Percentiles rank a stretch among this genome's conserved stretches.
These are phyloP conservation scores for Trichoderma atroviride DNA, from an alignment of 2,329 filamentous ascomycete genomes.

Conservation along the genomic window DNA sequence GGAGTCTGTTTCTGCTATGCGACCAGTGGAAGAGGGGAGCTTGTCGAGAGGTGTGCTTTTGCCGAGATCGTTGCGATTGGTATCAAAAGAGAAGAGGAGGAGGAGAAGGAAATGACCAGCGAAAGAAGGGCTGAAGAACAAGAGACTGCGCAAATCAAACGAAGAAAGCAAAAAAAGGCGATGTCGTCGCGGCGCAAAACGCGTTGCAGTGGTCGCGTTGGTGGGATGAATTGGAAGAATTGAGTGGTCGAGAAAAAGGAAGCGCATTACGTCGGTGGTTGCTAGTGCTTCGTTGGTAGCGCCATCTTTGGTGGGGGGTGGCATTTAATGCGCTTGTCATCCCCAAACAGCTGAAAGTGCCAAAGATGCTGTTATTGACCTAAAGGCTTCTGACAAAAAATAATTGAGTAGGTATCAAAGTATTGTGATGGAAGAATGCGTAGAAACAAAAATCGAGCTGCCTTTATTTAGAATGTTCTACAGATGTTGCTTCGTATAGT, in stretches of 20 bases:
- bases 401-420: not conserved
- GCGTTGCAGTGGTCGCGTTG: conserved; percentile 19
- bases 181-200: conserved; percentile 5
- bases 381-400: too few relatives aligned
- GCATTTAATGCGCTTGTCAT: not conserved
- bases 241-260: not conserved
- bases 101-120: not conserved
- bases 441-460: not conserved
- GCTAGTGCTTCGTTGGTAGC: not conserved
- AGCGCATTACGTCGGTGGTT: not conserved
- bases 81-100: not conserved
- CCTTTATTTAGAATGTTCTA: not conserved
- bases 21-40: not conserved
- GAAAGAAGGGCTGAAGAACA: too few relatives aligned
- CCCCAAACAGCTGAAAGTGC: not conserved
- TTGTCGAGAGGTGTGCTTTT: not conserved
- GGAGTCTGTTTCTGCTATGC: not conserved
- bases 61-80: not conserved
- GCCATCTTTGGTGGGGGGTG: not conserved
- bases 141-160: not conserved
- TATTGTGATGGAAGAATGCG: not conserved
- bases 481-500: not conserved
- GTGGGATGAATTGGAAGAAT: conserved; percentile 12
- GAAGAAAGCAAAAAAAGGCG: not conserved
- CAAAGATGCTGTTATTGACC: not conserved